Base-by-base conservation (phyloP, 1,284 basidiomycete species). In the Cutaneotrichosporon sp. region DNA sequence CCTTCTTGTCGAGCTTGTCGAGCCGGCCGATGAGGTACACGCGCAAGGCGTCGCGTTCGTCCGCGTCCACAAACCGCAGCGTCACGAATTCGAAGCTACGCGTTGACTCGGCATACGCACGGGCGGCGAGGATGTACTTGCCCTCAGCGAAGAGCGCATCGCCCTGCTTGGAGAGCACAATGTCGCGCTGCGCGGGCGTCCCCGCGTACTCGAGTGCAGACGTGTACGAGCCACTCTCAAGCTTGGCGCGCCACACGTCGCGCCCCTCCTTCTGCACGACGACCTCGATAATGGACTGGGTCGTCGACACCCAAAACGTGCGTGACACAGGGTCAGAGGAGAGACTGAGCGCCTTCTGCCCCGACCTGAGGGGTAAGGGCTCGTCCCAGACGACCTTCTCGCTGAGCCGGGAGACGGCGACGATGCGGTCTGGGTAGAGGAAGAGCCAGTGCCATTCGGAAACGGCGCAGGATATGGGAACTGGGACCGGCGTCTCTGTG, bases 271-370 rank as follows among this genome's bases (percentile, higher is more conserved):
- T 91, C 11, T 85, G 85, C 18, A 93, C 85, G 16, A 90, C 87
- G 21, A 99, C 82, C 75, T 99, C 97, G 72, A 92, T 94, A 52
- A 99, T 86, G 0, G 91, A 90, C 64, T 89, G 86, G 70, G 92
- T 88, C 0, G 96, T 95, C 77, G 91, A 97, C 2, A 97, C 85
- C 97, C 97, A 99, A 73, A 90, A 96, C 5, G 96, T 98, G 75
- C 87, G 88, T 9, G 91, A 87, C 5, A 91, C 86, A 9, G 90
- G 88, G 79, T 99, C 97, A 8, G 89, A 85, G 5, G 88, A 86
- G 26, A 97, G 81, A 0, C 89, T 90, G 30, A 86, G 83, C 8
- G 92, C 87, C 59, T 81, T 81, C 75, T 95, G 91, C 36, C 85
- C 86, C 4, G 38, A 55, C 13, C 60, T 92, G 73, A 96, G 78